Evolutionary conservation across 2,329 filamentous ascomycete species (phyloP).

Genomic region (Zasmidium cellare): DNA sequence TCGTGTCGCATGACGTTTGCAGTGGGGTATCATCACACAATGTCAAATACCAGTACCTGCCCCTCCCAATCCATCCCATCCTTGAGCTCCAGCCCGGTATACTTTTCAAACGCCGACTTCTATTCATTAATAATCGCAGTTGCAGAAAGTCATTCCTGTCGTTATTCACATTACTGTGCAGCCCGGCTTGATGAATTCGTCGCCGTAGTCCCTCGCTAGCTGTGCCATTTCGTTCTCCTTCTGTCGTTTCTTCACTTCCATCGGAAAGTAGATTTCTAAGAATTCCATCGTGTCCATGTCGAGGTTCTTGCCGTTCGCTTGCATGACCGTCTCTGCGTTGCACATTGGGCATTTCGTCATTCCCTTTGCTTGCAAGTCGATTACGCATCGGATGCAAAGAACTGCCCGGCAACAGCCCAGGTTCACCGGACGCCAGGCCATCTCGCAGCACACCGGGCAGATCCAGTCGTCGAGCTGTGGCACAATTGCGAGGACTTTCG

Average conservation of each 20-base stretch:
- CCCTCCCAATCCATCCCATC: neutral
- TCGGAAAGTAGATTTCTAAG: constrained; percentile 73
- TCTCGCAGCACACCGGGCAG: constrained; percentile 76
- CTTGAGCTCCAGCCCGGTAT: neutral
- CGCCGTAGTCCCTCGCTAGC: constrained; percentile 51
- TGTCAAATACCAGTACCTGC: neutral
- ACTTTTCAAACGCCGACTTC: neutral
- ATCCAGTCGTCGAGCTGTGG: constrained; percentile 83
- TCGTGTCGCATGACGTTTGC: neutral
- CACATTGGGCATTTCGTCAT: constrained; percentile 76
- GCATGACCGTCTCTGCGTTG: constrained; percentile 68
- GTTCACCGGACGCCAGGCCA: constrained; percentile 80
- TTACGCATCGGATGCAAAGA: constrained; percentile 81
- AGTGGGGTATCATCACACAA: constrained; percentile 3
- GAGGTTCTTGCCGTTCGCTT: constrained; percentile 66
- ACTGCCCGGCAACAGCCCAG: constrained; percentile 70
- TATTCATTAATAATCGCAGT: neutral
- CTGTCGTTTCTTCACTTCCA: constrained; percentile 63
- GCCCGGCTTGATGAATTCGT: constrained; percentile 33
- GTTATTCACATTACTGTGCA: constrained; percentile 33
- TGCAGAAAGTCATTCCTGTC: neutral
- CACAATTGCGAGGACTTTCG: constrained; percentile 70
- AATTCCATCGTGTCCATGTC: constrained; percentile 69
- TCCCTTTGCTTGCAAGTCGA: constrained; percentile 71
- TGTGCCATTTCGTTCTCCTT: constrained; percentile 72